Base-by-base conservation (phyloP, 306 rosid species). In the Cajanus cajan region DNA sequence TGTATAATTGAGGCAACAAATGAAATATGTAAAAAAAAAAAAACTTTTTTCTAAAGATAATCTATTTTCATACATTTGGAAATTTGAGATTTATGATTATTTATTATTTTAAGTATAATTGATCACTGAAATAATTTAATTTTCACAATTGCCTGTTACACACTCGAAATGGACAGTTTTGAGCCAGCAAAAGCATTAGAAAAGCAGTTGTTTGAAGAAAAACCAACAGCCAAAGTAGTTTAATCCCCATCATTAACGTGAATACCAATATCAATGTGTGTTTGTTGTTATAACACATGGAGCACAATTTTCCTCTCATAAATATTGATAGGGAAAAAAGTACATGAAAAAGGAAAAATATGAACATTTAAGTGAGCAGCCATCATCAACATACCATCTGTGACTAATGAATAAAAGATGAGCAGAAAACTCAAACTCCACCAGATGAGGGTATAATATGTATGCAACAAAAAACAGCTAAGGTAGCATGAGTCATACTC, bases 221-320 rank as follows among this genome's bases (percentile, higher is more conserved):
- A 24, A 78, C 5, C 14, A 28, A 37, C 34, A 25, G 31, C 33
- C 34, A 44, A 50, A 44, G 39, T 58, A 58, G 47, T 45, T 44
- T 78, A 44, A 58, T 78, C 76, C 61, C 9, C 25, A 8, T 13
- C 34, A 24, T 51, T 25, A 41, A 45, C 8, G 58, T 19, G 68
- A 37, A 65, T 40, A 22, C 41, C 16, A 6, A 12, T 31, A 28
- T 13, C n/a, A n/a, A n/a, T n/a, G 1, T 33, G 18, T 37, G 24
- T 62, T 25, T 33, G 55, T 28, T 37, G 71, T 72, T 73, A n/a
- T 48, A 63, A 18, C 37, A 33, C 16, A 47, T 19, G 34, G 24
- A 45, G 73, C 71, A 71, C 41, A 28, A 61, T 61, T 36, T 36
- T 8, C 5, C 44, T 55, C 36, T 43, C 83, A 71, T 36, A 50